Base-by-base conservation (phyloP, 495 filamentous ascomycete species). In the Niebla homalea region DNA sequence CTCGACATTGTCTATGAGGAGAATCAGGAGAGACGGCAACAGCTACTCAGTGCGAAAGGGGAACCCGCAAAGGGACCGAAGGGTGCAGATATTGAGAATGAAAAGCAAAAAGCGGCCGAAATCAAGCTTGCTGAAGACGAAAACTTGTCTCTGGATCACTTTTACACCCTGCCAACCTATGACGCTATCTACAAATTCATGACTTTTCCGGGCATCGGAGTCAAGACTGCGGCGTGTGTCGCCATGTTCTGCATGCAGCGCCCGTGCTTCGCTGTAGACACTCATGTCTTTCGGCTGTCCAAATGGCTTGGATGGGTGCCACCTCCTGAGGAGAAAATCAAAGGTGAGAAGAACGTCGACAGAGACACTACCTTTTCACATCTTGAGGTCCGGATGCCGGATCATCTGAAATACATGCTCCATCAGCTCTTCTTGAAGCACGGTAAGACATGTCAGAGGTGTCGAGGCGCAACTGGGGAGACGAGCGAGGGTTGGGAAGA, bases 161-260 rank as follows among this genome's bases (percentile, higher is more conserved):
- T 95, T 15, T 85, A 85, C 53, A 67, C 67, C 14, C 65, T 93
- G 48, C 62, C 67, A 18, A 80, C 74, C 12, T 73, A 85, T 16
- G 74, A 86, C 22, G 87, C 80, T 0, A 83, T 94, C 75, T 66
- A 67, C 8, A 78, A 82, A 49, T 72, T 97, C 35, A 75, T 79
- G 44, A 81, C 75, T 48, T 92, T 82, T 41, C 83, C 84, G 3
- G 92, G 90, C 3, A 85, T 97, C 51, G 92, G 89, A 0, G 80
- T 86, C 47, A 98, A 98, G 67, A 94, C 89, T 0, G 84, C 89
- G 3, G 82, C 86, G 7, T 98, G 92, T 55, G 84, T 90, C 14
- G 65, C 84, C 12, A 70, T 90, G 2, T 93, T 93, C 62, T 89
- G 85, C 62, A 73, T 93, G 21, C 77, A 77, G 54, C 75, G 77